Evolutionary conservation across 345 rosid species (phyloP).

Genomic region (Arabis alpina): DNA sequence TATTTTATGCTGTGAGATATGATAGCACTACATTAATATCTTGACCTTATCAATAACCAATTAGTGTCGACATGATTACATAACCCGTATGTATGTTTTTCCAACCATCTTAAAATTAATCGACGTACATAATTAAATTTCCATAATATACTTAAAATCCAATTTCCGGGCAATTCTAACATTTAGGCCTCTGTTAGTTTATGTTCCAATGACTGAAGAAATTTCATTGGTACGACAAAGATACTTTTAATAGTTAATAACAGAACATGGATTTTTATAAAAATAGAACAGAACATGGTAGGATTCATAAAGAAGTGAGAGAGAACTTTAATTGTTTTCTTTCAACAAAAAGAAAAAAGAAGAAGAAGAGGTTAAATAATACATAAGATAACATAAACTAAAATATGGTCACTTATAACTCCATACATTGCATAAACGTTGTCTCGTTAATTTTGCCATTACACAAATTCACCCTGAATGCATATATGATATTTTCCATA

Average conservation of each 20-base stretch:
- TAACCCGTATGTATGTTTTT: neutral
- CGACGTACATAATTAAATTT: neutral
- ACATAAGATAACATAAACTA: no score
- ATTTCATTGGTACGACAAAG: neutral
- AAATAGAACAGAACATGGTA: no score
- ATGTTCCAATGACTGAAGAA: slow-evolving; percentile 8
- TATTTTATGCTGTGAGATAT: slow-evolving; percentile 12
- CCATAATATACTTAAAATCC: neutral
- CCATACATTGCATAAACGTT: no score
- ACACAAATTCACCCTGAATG: no score
- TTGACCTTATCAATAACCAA: slow-evolving; percentile 24
- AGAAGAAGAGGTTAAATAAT: no score
- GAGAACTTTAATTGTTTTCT: no score
- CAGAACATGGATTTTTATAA: no score
- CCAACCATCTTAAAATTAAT: slow-evolving; percentile 6
- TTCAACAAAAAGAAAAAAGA: no score
- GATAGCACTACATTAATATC: neutral
- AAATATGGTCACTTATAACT: no score
- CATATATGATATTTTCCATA: no score
- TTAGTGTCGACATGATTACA: slow-evolving; percentile 34
- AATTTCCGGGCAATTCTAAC: slow-evolving; percentile 14
- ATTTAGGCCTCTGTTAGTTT: neutral
- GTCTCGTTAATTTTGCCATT: no score
- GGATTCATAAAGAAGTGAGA: no score
- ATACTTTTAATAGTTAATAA: neutral